Base-by-base conservation (phyloP, 2,329 filamentous ascomycete species). In the Neurospora crassa region DNA sequence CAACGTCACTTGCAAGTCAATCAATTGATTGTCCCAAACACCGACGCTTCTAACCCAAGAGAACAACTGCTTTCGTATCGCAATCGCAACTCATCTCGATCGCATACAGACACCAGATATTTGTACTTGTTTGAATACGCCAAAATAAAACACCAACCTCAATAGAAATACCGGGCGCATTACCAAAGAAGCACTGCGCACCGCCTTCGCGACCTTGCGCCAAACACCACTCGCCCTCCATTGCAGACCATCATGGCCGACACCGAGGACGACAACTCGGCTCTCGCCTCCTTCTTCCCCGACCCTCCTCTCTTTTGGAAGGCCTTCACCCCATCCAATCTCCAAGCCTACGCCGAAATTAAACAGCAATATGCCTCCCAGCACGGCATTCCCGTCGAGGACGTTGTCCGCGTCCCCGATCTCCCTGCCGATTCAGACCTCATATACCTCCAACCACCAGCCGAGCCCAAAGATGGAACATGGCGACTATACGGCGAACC, bases 241-340 rank as follows among this genome's bases (percentile, higher is more conserved):
- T 69, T 67, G 29, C 67, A 18, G 4, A 18, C 24, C 73, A 74
- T 70, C 63, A 93, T 92, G 90, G 88, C 88, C 71, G 89, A 89
- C 69, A 83, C 85, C 72, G 82, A 81, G 71, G 78, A 81, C 11
- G 82, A 82, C 70, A 82, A 84, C 67, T 80, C 81, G 10, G 77
- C 79, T 59, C 82, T 84, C 67, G 80, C 86, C 76, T 85, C 89
- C 37, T 89, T 90, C 53, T 97, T 94, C 79, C 95, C 96, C 34
- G 89, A 91, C 69, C 96, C 96, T 37, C 96, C 96, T 37, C 90
- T 91, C 0, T 97, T 97, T 82, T 98, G 92, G 90, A 90, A 91
- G 75, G 87, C 92, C 79, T 98, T 98, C 81, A 97, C 93, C 0
- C 80, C 89, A 3, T 88, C 91, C 40, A 96, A 95, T 78, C 77